Base-by-base conservation (phyloP, 495 filamentous ascomycete genomes). In the Penicillium cosmopolitanum region DNA sequence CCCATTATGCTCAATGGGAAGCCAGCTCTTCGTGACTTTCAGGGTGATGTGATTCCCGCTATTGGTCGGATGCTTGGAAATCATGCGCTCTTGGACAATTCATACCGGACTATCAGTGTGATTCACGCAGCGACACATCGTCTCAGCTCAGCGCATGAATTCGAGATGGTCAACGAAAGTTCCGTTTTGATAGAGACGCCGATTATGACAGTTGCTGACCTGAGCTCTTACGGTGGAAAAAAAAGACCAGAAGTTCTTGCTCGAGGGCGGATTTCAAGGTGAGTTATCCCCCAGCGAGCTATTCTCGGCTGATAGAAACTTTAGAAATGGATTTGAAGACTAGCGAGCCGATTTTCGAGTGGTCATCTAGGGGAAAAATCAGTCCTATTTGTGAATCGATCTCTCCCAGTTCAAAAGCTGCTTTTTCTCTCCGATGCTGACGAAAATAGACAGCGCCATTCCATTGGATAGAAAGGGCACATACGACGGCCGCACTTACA, bases 51-150 rank as follows among this genome's bases (percentile, higher is more conserved):
- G 25, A 78, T 80, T 64, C 55, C 73, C 1, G 67, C 69, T 3
- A 78, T 81, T 56, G 78, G 80, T 3, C 74, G 78, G 43, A 73
- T 74, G 1, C 74, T 77, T 53, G 79, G 79, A 2, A 73, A 82
- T 47, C 63, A 73, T 58, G 74, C 73, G 2, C 62, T 82, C 50
- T 51, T 84, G 50, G 67, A 82, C 54, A 67, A 80, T 52, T 68
- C 75, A 50, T 84, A 84, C 52, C 72, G 81, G 68, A 78, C 77
- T 7, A 71, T 80, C 28, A 66, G 64, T 4, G 72, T 77, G 25
- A 66, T 80, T 4, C 67, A 73, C 6, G 77, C 75, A 1, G 79
- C 71, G 0, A 74, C 77, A 46, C 77, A 80, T 63, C 76, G 75
- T 51, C 57, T 80, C 5, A 64, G 76, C 2, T 75, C 77, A 42